A percentile compares a stretch with the other conserved stretches of the same genome.
These are phyloP conservation scores for Elaeis guineensis DNA, from an alignment of 176 grass and related monocot genomes.

Conservation along the genomic window DNA sequence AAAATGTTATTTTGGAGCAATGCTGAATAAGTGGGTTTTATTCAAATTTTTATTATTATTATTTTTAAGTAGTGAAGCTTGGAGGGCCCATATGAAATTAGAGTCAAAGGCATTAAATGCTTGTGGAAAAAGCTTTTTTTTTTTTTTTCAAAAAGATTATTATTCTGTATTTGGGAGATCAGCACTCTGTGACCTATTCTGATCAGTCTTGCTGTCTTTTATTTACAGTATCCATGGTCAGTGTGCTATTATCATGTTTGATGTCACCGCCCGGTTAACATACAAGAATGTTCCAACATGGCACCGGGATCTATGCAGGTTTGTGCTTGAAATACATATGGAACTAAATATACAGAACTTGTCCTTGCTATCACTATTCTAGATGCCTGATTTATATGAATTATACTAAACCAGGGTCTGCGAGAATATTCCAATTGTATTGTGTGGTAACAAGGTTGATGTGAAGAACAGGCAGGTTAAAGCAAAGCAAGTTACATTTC, in stretches of 20 bases:
- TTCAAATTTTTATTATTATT: too few relatives aligned
- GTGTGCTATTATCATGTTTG: slow-evolving; percentile 62
- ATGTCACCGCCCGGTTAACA: slow-evolving; percentile 46
- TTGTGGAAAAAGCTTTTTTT: too few relatives aligned
- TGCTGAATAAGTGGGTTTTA: too few relatives aligned
- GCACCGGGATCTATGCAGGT: slow-evolving; percentile 61
- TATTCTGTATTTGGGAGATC: too few relatives aligned
- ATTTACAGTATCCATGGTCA: slow-evolving; percentile 44
- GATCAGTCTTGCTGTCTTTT: background rate
- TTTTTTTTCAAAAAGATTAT: too few relatives aligned
- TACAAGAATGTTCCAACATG: slow-evolving; percentile 64
- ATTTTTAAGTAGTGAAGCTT: too few relatives aligned
- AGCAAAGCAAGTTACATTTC: slow-evolving; percentile 59
- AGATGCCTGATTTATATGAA: too few relatives aligned
- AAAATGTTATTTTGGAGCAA: too few relatives aligned
- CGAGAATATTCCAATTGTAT: slow-evolving; percentile 54
- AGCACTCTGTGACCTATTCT: too few relatives aligned
- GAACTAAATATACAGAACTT: background rate
- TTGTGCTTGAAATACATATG: background rate
- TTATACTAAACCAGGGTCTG: slow-evolving; percentile 32
- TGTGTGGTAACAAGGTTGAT: slow-evolving; percentile 59
- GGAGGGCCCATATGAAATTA: too few relatives aligned
- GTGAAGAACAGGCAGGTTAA: slow-evolving; percentile 68
- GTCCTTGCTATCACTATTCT: background rate
- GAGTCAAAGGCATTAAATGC: too few relatives aligned